A percentile compares a stretch with the other conserved stretches of the same genome.
These are phyloP conservation scores for Cryptosporidium ubiquitum DNA, from an alignment of 169 alveolate species.

Conservation along the genomic window DNA sequence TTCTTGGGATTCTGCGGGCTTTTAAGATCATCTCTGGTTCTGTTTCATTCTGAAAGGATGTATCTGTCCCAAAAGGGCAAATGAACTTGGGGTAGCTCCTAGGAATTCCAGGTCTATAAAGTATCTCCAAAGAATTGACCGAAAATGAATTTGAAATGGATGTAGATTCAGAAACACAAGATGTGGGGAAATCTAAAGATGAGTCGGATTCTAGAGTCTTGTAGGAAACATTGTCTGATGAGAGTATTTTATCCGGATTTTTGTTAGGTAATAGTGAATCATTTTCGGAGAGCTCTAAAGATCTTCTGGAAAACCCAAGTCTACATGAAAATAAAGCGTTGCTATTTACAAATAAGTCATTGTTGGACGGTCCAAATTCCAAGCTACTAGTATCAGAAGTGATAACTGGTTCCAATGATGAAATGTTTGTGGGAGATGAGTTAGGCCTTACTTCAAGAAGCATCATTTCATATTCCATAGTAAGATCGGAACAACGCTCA, in stretches of 20 bases:
- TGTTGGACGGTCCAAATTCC: conserved; percentile 33
- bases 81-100: conserved; percentile 45
- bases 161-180: too few relatives aligned
- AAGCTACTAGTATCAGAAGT: conserved; percentile 32
- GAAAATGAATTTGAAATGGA: too few relatives aligned
- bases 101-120: conserved; percentile 65
- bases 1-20: not conserved
- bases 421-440: conserved; percentile 34
- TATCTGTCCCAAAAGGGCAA: conserved; percentile 57
- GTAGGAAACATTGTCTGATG: not conserved
- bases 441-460: conserved; percentile 70
- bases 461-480: conserved; percentile 73
- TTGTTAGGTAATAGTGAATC: not conserved
- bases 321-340: conserved; percentile 10
- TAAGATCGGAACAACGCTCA: conserved; percentile 60
- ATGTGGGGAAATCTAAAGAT: not conserved
- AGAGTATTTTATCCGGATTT: not conserved
- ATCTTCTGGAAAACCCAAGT: conserved; percentile 27
- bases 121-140: not conserved
- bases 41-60: not conserved
- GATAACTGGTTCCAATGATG: conserved; percentile 21
- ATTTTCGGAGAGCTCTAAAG: not conserved
- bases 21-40: not conserved
- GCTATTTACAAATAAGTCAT: not conserved
- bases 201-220: not conserved